phyloP scores from a whole-genome alignment of 371 early-diverging fungal species.

The Enteropsectra breve region DNA sequence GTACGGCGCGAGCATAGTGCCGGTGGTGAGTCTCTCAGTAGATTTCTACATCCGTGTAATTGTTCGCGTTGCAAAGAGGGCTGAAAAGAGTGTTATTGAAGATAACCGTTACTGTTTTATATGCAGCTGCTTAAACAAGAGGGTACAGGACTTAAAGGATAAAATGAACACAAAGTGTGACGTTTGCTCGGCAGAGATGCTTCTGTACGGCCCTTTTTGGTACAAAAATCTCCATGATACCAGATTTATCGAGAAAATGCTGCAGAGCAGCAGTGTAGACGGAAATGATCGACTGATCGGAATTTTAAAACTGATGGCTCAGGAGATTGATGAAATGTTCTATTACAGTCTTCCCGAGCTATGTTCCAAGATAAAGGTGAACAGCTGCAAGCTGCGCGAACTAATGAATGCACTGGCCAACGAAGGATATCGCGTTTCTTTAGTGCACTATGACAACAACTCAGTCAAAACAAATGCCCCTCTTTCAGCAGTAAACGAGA shows the following conservation, averaged over 20 bases:
- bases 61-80: conserved; percentile 72
- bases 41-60: conserved; percentile 97
- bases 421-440: conserved; percentile 76
- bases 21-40: conserved; percentile 80
- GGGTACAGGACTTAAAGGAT: neutral
- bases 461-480: conserved; percentile 91
- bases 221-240: conserved; percentile 70
- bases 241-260: conserved; percentile 65
- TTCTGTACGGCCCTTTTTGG: conserved; percentile 91
- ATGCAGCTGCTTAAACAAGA: conserved; percentile 49
- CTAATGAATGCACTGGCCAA: conserved; percentile 74
- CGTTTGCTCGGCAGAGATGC: conserved; percentile 52
- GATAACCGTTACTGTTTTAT: conserved; percentile 44
- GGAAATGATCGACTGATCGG: conserved; percentile 75
- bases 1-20: conserved; percentile 73
- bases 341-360: conserved; percentile 52
- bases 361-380: conserved; percentile 28
- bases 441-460: conserved; percentile 72
- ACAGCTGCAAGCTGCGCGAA: conserved; percentile 38
- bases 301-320: conserved; percentile 72
- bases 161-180: conserved; percentile 38
- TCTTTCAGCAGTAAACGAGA: conserved; percentile 74
- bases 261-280: conserved; percentile 60
- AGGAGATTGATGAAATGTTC: conserved; percentile 63
- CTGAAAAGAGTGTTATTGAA: conserved; percentile 16